Conservation (phyloP, 352 stramenopile species). For the Phytophthora agathidicida region DNA sequence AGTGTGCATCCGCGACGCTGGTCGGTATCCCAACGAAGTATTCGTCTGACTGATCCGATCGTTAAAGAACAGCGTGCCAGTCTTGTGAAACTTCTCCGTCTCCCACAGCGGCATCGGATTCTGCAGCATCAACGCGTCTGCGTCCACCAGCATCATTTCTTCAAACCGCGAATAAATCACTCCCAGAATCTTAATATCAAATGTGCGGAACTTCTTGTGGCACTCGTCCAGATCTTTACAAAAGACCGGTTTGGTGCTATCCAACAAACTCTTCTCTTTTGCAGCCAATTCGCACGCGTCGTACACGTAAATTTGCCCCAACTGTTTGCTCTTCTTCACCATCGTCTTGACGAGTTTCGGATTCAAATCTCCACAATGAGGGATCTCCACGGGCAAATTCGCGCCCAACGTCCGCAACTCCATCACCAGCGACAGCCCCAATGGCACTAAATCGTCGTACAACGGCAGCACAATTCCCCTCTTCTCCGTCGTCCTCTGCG, state of each 20-base stretch:
- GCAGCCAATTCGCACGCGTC: constrained; percentile 38
- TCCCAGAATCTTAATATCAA: constrained; percentile 39
- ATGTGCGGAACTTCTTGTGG: constrained; percentile 40
- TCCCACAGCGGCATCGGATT: constrained; percentile 47
- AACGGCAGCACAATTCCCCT: constrained; percentile 51
- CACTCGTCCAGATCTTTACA: constrained; percentile 42
- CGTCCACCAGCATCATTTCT: constrained; percentile 60
- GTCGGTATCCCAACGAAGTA: constrained; percentile 35
- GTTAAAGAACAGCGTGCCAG: constrained; percentile 63
- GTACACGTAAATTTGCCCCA: constrained; percentile 38
- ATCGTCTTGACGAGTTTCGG: constrained; percentile 26
- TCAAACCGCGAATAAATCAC: constrained; percentile 55
- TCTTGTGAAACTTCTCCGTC: constrained; percentile 28
- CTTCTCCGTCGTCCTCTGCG: constrained; percentile 16
- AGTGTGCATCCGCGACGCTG: constrained; percentile 21
- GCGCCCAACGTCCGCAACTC: constrained; percentile 42
- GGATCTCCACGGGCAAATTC: constrained; percentile 44
- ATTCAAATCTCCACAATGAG: constrained; percentile 50
- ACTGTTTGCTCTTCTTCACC: constrained; percentile 21
- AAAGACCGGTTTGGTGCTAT: constrained; percentile 34
- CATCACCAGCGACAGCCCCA: constrained; percentile 46
- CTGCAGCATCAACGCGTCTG: constrained; percentile 48
- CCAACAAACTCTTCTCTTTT: constrained; percentile 33
- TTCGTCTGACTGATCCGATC: constrained; percentile 49
- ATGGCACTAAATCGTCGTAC: constrained; percentile 38